Evolutionary conservation across 139 green algal genomes (phyloP), one percentile per base, ranked within the genome.

Genomic region (Chlamydomonas sphaeroides): DNA sequence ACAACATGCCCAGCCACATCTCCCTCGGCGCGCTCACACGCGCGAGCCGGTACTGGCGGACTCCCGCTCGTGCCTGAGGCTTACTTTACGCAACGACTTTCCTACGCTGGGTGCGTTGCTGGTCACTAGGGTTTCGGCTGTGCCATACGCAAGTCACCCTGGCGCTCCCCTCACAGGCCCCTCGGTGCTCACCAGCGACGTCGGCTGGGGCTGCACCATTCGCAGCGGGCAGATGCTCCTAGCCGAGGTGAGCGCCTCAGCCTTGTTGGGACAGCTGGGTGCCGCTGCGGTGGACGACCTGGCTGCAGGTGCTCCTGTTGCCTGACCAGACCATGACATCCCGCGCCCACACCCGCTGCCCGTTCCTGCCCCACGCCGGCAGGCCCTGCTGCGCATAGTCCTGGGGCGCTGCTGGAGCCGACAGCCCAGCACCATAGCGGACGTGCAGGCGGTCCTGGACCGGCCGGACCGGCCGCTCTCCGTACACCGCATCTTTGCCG

Each of bases 151-250:
- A n/a, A n/a, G n/a, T n/a, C n/a, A n/a, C n/a, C n/a, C n/a, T n/a
- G n/a, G n/a, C n/a, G n/a, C 53, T 30, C 21, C 6, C 23, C 53
- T 62, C 14, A 65, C 82, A 89, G 85, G 89, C 33, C 38, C 65
- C 0, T 56, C 49, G 3, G 26, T 68, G 3, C 83, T 96, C 11
- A 95, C 85, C 14, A 95, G 70, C 28, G 96, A 99, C 65, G 90
- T 91, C 0, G 96, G 96, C 8, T 99, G 96, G 96, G 96, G 96
- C 45, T 99, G 96, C 89, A 99, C 97, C 20, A 84, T 99, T 36
- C 91, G 96, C 66, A 97, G 90, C 65, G 96, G 94, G 0, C 96
- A 99, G 87, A 99, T 99, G 96, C 85, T 99, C 18, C 81, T 98
- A 35, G 95, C 93, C 7, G 91, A 98, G 90, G 94, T 96, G 68